phyloP scores from a whole-genome alignment of 192 early-diverging fungal species.

The Gaertneriomyces sp. region DNA sequence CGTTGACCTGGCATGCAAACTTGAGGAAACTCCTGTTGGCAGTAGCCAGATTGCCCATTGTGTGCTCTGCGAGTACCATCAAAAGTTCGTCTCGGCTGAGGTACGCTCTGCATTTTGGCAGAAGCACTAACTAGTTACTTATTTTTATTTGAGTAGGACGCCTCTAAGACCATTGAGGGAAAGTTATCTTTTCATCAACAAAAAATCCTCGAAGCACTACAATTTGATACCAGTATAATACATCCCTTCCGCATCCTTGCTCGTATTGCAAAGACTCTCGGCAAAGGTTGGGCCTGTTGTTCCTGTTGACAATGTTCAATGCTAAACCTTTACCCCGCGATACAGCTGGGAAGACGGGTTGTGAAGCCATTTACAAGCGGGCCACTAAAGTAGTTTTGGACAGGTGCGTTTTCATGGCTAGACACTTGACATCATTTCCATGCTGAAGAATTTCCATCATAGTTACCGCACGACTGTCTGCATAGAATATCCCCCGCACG shows the following conservation, averaged over 20 bases:
- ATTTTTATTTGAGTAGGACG: slow-evolving; percentile 8
- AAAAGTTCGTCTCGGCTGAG: too few relatives aligned
- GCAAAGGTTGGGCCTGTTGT: too few relatives aligned
- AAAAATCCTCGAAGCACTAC: slow-evolving; percentile 22
- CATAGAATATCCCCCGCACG: slow-evolving; percentile 27
- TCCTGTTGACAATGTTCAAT: too few relatives aligned
- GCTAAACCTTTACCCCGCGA: too few relatives aligned
- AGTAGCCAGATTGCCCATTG: slow-evolving; percentile 10
- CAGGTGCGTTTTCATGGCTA: too few relatives aligned
- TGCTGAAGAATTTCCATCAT: slow-evolving; percentile 9
- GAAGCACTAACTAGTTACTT: background rate
- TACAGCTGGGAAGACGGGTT: too few relatives aligned
- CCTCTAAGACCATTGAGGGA: slow-evolving; percentile 11
- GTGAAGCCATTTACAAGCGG: too few relatives aligned
- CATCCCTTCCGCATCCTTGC: slow-evolving; percentile 13
- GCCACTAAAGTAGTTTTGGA: too few relatives aligned
- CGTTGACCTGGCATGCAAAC: slow-evolving; percentile 28
- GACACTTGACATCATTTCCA: too few relatives aligned
- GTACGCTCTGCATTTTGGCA: too few relatives aligned
- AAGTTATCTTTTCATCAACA: slow-evolving; percentile 21
- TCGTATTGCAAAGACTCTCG: too few relatives aligned
- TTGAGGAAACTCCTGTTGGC: slow-evolving; percentile 25
- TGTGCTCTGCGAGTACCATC: slow-evolving; percentile 16
- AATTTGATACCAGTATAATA: slow-evolving; percentile 21
- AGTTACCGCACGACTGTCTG: slow-evolving; percentile 19